Evolutionary conservation across 2,329 filamentous ascomycete species (phyloP).

Genomic region (Ophiosphaerella herpotricha): DNA sequence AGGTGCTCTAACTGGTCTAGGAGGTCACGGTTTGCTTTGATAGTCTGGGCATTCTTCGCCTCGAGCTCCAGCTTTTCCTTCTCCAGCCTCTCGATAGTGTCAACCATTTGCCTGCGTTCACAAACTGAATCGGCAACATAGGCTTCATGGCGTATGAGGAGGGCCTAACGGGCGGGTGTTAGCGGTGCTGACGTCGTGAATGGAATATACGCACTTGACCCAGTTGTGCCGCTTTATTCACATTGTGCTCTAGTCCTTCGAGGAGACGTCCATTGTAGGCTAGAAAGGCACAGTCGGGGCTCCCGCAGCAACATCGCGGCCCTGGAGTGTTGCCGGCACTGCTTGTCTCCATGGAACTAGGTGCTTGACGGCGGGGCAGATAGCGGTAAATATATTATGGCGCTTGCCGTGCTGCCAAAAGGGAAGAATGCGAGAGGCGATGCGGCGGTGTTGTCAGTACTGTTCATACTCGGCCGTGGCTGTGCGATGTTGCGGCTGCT

Average conservation of each 20-base stretch:
- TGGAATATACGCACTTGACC: constrained; percentile 76
- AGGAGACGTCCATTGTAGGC: constrained; percentile 79
- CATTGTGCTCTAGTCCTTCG: constrained; percentile 82
- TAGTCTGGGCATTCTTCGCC: constrained; percentile 73
- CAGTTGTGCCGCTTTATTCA: constrained; percentile 81
- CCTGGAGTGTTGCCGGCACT: constrained; percentile 37
- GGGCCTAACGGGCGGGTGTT: constrained; percentile 75
- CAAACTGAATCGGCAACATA: constrained; percentile 92
- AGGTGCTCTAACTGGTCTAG: constrained; percentile 83
- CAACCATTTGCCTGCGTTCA: constrained; percentile 74
- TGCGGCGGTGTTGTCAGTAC: constrained; percentile 7
- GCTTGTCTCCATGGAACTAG: constrained; percentile 23
- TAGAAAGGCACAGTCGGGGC: constrained; percentile 76
- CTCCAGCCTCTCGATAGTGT: constrained; percentile 77
- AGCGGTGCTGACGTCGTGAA: constrained; percentile 54
- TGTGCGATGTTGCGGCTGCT: neutral
- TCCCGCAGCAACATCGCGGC: constrained; percentile 80
- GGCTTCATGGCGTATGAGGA: constrained; percentile 88
- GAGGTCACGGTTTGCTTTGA: constrained; percentile 80
- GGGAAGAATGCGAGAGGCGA: constrained; percentile 4
- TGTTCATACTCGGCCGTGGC: constrained; percentile 27
- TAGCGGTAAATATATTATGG: constrained; percentile 6
- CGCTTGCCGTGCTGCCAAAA: constrained; percentile 1
- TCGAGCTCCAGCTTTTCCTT: constrained; percentile 71
- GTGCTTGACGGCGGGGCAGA: constrained; percentile 18